Evolutionary conservation across 495 filamentous ascomycete species (phyloP).

Genomic region (Hyaloscypha bicolor): DNA sequence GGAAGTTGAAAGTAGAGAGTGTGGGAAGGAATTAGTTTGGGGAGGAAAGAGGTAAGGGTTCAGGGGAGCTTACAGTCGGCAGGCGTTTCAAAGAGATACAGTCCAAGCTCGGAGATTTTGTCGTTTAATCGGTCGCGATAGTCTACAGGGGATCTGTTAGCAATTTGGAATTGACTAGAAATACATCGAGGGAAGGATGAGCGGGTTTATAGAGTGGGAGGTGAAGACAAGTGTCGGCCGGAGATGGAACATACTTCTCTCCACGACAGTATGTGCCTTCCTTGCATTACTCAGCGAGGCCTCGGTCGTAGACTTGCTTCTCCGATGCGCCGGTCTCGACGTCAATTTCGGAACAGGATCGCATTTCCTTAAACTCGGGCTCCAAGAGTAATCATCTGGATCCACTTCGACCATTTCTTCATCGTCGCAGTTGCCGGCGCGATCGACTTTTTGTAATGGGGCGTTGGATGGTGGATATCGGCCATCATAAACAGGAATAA

Average conservation of each 20-base stretch:
- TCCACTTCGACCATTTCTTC: not conserved
- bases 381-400: not conserved
- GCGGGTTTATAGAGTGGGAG: not conserved
- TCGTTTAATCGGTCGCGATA: slow-evolving; percentile 24
- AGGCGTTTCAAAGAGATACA: slow-evolving; percentile 20
- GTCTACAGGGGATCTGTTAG: not conserved
- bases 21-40: not conserved
- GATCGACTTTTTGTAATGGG: not conserved
- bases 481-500: not conserved
- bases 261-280: slow-evolving; percentile 19
- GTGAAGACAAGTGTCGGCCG: not conserved
- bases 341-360: too few relatives aligned
- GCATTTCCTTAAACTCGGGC: too few relatives aligned
- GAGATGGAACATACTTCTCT: slow-evolving; percentile 7
- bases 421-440: too few relatives aligned
- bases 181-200: too few relatives aligned
- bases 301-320: not conserved
- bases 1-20: not conserved
- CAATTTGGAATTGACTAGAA: too few relatives aligned
- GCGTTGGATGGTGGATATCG: not conserved
- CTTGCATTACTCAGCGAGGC: not conserved
- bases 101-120: slow-evolving; percentile 19
- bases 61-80: slow-evolving; percentile 19
- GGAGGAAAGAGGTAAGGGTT: too few relatives aligned
- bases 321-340: not conserved